Evolutionary conservation across 2,329 filamentous ascomycete species (phyloP).

Genomic region (Monosporascus sp.): DNA sequence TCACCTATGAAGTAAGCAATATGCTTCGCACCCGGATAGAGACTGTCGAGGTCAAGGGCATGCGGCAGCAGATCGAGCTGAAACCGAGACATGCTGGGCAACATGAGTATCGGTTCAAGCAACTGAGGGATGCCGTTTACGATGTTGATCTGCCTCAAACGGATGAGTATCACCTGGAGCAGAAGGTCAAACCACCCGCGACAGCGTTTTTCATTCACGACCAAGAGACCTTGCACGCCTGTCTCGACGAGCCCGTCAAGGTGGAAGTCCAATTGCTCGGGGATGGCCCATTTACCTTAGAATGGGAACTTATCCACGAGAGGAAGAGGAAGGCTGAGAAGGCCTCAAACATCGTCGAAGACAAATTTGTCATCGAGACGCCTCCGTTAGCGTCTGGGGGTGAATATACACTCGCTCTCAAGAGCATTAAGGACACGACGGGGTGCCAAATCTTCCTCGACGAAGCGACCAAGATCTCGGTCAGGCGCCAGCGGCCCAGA

Average conservation of each 20-base stretch:
- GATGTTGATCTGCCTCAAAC: constrained; percentile 37
- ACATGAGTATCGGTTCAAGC: constrained; percentile 80
- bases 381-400: constrained; percentile 72
- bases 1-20: constrained; percentile 70
- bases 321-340: constrained; percentile 73
- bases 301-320: constrained; percentile 89
- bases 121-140: constrained; percentile 81
- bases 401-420: constrained; percentile 82
- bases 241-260: constrained; percentile 74
- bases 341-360: constrained; percentile 56
- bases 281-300: constrained; percentile 80
- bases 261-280: constrained; percentile 72
- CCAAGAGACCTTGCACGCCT: constrained; percentile 57
- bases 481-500: constrained; percentile 82
- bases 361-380: constrained; percentile 68
- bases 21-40: constrained; percentile 51
- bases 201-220: constrained; percentile 64
- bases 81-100: constrained; percentile 75
- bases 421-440: constrained; percentile 78
- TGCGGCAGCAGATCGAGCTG: constrained; percentile 80
- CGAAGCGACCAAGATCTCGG: constrained; percentile 78
- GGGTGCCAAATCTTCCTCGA: constrained; percentile 83
- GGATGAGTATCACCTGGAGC: constrained; percentile 54
- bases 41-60: constrained; percentile 56
- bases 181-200: constrained; percentile 89